Evolutionary conservation across 148 eudicot species (phyloP), one percentile per base, ranked within the genome.

Genomic region (Diospyros kaki): DNA sequence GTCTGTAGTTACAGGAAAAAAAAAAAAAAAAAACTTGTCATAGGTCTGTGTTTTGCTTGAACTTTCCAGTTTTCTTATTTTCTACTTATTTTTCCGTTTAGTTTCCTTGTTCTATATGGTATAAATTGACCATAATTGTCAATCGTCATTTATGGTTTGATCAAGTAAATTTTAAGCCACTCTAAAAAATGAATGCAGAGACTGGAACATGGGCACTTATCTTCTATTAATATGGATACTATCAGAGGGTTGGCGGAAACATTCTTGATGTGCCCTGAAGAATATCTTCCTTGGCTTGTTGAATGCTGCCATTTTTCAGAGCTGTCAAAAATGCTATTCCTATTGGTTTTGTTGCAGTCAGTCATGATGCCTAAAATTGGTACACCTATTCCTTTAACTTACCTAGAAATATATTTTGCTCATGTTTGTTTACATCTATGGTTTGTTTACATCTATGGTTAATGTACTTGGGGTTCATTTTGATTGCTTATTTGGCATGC

Each of bases 301-400:
- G 87, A 78, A 70, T 92, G 91, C 75, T 85, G 90, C 71, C 69
- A 77, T 64, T 81, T 66, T 54, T 81, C 83, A 40, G 87, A 84
- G 54, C 75, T 85, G 77, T 92, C 99, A n/a, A 90, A 87, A 77
- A 87, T 89, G 28, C 63, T 88, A 66, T 75, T 88, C 76, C 80
- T 89, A 80, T 83, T 89, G 83, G 80, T 95, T 73, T 56, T 90
- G 60, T 79, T 81, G 80, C 89, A 89, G 78, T 88, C 94, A 55
- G 83, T 84, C 78, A 71, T 68, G 58, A 66, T 52, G 64, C 66
- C 78, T 28, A 80, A 75, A 48, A 83, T 73, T 72, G 93, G 94
- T 90, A 84, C 41, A 42, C n/a, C 44, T 45, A 7, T 11, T 17
- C 62, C 3, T 18, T 66, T 76, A 63, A 40, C 58, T 15, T 48